These are phyloP conservation scores for Tilletia horrida DNA, from an alignment of 1,284 basidiomycete genomes.

Conservation along the genomic window DNA sequence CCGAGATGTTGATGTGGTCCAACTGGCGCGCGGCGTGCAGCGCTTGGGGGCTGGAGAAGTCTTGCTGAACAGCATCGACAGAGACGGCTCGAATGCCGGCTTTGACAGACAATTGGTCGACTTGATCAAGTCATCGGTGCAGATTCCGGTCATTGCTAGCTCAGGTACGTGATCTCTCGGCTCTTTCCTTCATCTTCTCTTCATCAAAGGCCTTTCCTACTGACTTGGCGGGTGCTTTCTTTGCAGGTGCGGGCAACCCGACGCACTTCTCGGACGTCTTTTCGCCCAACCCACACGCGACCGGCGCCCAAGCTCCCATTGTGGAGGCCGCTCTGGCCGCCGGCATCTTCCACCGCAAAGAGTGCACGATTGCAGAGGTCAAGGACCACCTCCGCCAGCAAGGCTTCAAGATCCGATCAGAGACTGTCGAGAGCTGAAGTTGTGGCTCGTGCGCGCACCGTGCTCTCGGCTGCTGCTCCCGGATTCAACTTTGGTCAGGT, in stretches of 20 bases:
- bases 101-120: slow-evolving; percentile 82
- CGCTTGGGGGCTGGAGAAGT: slow-evolving; percentile 90
- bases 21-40: slow-evolving; percentile 85
- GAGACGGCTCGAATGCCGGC: slow-evolving; percentile 87
- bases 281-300: slow-evolving; percentile 16
- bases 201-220: background rate
- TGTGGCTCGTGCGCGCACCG: background rate
- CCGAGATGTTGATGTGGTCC: slow-evolving; percentile 84
- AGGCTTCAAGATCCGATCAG: slow-evolving; percentile 41
- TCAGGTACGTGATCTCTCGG: slow-evolving; percentile 60
- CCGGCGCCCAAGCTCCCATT: slow-evolving; percentile 36
- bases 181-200: no score
- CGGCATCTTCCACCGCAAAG: slow-evolving; percentile 91
- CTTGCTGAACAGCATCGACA: slow-evolving; percentile 91
- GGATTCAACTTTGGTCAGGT: background rate
- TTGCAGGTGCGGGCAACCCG: slow-evolving; percentile 67
- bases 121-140: slow-evolving; percentile 69
- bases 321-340: slow-evolving; percentile 94
- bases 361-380: slow-evolving; percentile 65
- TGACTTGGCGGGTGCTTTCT: background rate
- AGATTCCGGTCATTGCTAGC: slow-evolving; percentile 89
- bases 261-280: slow-evolving; percentile 79
- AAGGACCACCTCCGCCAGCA: slow-evolving; percentile 50
- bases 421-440: slow-evolving; percentile 25
- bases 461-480: background rate